phyloP scores from a whole-genome alignment of 305 asterid species.

The Salvia sclarea region DNA sequence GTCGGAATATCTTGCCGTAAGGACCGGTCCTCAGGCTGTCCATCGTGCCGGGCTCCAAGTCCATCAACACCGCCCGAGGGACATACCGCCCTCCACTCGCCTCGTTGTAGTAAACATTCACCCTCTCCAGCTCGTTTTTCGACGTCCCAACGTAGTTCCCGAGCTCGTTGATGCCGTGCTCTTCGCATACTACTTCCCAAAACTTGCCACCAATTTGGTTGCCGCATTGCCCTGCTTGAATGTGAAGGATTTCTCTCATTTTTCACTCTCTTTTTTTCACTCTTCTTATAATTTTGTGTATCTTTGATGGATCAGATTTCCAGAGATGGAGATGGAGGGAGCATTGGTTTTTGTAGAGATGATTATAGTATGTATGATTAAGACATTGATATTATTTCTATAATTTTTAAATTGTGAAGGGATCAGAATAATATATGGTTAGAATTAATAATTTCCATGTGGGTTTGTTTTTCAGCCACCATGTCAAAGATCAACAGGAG shows the following conservation, averaged over 20 bases:
- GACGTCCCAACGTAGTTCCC: conserved; percentile 55
- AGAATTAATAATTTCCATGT: conserved; percentile 50
- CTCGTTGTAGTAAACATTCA: conserved; percentile 65
- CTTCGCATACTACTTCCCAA: conserved; percentile 77
- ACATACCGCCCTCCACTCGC: conserved; percentile 69
- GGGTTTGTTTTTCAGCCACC: conserved; percentile 48
- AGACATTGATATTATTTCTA: conserved; percentile 42
- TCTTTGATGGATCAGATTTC: conserved; percentile 1
- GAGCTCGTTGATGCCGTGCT: conserved; percentile 57
- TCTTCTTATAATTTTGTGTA: not conserved
- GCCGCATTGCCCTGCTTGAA: conserved; percentile 80
- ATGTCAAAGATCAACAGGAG: conserved; percentile 50
- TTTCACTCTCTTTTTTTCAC: no score
- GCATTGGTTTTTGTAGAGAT: conserved; percentile 42
- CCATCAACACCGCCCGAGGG: conserved; percentile 64
- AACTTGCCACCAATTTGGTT: conserved; percentile 77
- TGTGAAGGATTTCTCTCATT: conserved; percentile 73
- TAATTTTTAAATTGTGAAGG: conserved; percentile 1
- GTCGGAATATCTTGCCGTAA: conserved; percentile 54
- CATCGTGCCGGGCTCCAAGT: conserved; percentile 72
- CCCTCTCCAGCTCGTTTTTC: conserved; percentile 52
- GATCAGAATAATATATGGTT: conserved; percentile 38
- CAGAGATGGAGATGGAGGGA: conserved; percentile 23
- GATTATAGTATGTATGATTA: conserved; percentile 38
- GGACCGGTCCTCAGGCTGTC: conserved; percentile 62